Percentiles rank a stretch among this genome's conserved stretches.
Conservation (phyloP, 495 filamentous ascomycete species). For the Rostrohypoxylon terebratum region DNA sequence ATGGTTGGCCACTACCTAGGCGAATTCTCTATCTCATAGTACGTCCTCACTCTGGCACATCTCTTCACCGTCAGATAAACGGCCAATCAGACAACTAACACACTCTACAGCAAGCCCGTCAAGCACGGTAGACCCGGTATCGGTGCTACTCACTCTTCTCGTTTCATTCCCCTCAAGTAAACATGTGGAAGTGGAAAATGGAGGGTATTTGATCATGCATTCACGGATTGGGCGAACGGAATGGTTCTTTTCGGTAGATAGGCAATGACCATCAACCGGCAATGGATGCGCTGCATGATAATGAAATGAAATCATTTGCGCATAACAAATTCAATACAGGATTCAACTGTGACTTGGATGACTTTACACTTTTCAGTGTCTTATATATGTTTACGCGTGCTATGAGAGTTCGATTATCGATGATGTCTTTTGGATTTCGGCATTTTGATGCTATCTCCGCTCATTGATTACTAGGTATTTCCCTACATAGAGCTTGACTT, state of each 20-base stretch:
- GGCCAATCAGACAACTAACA: constrained; percentile 48
- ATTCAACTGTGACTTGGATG: background rate
- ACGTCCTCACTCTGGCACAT: constrained; percentile 60
- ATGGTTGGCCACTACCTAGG: constrained; percentile 99
- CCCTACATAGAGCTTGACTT: background rate
- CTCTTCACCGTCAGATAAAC: too few species aligned
- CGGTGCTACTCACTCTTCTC: constrained; percentile 99
- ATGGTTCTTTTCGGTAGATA: constrained; percentile 48
- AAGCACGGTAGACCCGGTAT: constrained; percentile 99
- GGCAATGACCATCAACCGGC: constrained; percentile 44
- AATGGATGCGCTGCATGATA: constrained; percentile 41
- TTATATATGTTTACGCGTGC: background rate
- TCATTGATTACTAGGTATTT: background rate
- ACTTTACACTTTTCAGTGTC: background rate
- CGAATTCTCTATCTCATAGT: constrained; percentile 99
- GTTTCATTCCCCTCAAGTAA: constrained; percentile 52
- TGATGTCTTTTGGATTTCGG: background rate
- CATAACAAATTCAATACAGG: constrained; percentile 5
- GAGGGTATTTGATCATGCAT: constrained; percentile 45
- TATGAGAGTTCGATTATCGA: too few species aligned
- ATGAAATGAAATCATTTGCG: constrained; percentile 45
- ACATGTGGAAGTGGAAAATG: constrained; percentile 41
- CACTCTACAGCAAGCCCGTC: constrained; percentile 87
- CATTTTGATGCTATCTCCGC: background rate
- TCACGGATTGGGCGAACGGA: constrained; percentile 49